phyloP scores from a whole-genome alignment of 2,329 filamentous ascomycete genomes.

The Pseudohalonectria lignicola region DNA sequence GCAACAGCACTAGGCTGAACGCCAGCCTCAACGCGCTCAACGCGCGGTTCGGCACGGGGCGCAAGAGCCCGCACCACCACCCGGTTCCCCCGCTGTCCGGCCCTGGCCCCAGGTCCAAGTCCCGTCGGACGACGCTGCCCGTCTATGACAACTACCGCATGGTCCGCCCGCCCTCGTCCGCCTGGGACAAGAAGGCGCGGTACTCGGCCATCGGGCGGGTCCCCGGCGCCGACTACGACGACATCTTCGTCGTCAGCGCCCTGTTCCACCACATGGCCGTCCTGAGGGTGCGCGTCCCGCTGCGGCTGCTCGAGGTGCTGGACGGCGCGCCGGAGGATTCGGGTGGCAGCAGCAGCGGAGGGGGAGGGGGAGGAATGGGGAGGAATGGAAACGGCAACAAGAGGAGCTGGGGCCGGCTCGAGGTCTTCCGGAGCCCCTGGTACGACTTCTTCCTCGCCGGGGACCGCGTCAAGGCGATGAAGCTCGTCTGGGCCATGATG shows the following conservation, averaged over 20 bases:
- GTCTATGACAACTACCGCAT: slow-evolving; percentile 56
- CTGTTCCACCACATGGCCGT: slow-evolving; percentile 52
- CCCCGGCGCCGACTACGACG: slow-evolving; percentile 38
- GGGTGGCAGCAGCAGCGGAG: slow-evolving; percentile 17
- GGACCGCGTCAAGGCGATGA: slow-evolving; percentile 46
- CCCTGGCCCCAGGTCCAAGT: neutral
- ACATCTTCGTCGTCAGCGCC: slow-evolving; percentile 49
- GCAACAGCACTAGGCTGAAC: neutral
- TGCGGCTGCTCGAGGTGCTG: slow-evolving; percentile 38
- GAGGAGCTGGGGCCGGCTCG: slow-evolving; percentile 39
- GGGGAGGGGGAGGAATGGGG: neutral
- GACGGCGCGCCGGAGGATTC: slow-evolving; percentile 26
- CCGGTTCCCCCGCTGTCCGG: neutral
- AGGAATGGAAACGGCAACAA: slow-evolving; percentile 17
- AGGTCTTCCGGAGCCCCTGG: slow-evolving; percentile 49
- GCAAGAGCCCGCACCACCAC: neutral
- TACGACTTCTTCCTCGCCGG: slow-evolving; percentile 45
- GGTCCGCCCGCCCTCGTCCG: slow-evolving; percentile 43
- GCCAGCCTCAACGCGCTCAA: neutral
- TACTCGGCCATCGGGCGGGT: slow-evolving; percentile 46
- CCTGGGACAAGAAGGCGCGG: slow-evolving; percentile 49
- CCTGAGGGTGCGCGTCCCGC: slow-evolving; percentile 46
- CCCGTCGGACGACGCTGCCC: slow-evolving; percentile 26
- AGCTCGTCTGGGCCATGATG: slow-evolving; percentile 48
- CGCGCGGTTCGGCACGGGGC: neutral